Conservation (phyloP, 2,329 filamentous ascomycete species). For the Neonectria punicea region DNA sequence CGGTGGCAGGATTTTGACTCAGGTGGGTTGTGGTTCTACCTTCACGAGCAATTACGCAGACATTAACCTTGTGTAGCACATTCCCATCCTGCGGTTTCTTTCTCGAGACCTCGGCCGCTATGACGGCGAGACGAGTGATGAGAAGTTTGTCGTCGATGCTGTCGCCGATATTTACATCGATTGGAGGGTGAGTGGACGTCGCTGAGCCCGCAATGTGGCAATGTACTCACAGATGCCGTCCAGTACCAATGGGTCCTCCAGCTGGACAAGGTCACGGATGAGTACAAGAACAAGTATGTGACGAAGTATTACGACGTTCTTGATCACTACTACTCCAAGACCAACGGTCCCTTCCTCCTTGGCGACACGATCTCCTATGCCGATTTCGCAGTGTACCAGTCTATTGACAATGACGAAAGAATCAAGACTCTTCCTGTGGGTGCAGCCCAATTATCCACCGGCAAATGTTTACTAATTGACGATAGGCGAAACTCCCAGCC, state of each 20-base stretch:
- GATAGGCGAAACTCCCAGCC: slow-evolving; percentile 11
- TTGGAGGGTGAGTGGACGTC: slow-evolving; percentile 48
- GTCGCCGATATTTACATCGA: slow-evolving; percentile 53
- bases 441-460: fast-evolving
- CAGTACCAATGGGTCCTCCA: slow-evolving; percentile 43
- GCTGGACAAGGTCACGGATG: slow-evolving; percentile 37
- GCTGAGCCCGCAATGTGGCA: fast-evolving
- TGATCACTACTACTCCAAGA: slow-evolving; percentile 44
- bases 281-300: slow-evolving; percentile 46
- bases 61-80: slow-evolving; percentile 2
- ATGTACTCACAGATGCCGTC: not conserved
- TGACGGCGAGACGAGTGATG: slow-evolving; percentile 49
- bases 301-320: slow-evolving; percentile 47
- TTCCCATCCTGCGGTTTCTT: slow-evolving; percentile 49
- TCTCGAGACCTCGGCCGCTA: slow-evolving; percentile 48
- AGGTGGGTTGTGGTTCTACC: slow-evolving; percentile 12
- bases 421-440: slow-evolving; percentile 51
- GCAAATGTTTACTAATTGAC: not conserved
- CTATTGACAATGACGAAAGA: slow-evolving; percentile 50
- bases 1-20: slow-evolving; percentile 44
- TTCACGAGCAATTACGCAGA: not conserved
- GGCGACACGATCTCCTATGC: slow-evolving; percentile 50
- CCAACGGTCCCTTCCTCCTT: slow-evolving; percentile 49
- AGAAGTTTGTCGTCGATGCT: slow-evolving; percentile 51
- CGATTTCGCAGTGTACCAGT: slow-evolving; percentile 53